Percentiles rank a stretch among this genome's conserved stretches.
Conservation (phyloP, 345 rosid genomes). For the Cardamine chenopodiifolia region DNA sequence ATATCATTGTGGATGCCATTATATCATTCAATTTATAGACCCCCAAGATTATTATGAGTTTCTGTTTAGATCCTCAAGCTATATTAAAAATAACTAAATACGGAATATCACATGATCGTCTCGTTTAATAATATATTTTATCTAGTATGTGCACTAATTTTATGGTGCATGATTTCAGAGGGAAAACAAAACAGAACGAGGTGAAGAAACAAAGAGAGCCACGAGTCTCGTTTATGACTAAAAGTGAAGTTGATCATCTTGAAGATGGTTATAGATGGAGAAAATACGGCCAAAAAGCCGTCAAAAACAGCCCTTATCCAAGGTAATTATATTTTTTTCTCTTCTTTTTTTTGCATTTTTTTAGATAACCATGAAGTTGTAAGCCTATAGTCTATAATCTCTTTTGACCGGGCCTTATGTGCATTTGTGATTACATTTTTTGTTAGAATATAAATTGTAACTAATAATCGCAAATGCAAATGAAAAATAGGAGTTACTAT, state of each 20-base stretch:
- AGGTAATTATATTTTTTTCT: conserved; percentile 43
- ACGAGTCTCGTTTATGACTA: conserved; percentile 82
- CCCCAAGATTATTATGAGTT: neutral
- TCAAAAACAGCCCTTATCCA: conserved; percentile 76
- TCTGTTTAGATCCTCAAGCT: neutral
- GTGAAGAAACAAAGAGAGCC: conserved; percentile 69
- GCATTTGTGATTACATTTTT: neutral
- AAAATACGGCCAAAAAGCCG: conserved; percentile 90
- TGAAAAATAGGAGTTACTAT: conserved; percentile 70
- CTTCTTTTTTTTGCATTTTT: neutral
- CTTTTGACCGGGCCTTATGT: neutral
- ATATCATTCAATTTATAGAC: neutral
- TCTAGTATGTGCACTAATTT: conserved; percentile 11
- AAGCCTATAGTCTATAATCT: neutral
- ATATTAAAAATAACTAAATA: neutral
- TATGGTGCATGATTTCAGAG: conserved; percentile 37
- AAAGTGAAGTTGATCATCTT: conserved; percentile 80
- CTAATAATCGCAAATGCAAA: conserved; percentile 30
- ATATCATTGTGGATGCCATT: neutral
- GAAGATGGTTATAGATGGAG: conserved; percentile 94
- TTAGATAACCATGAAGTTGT: neutral
- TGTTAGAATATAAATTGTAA: neutral
- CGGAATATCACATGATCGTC: neutral
- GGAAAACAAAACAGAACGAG: conserved; percentile 57
- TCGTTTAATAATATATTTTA: neutral